phyloP scores from a whole-genome alignment of 2,329 filamentous ascomycete species.

The Colletotrichum sp. region DNA sequence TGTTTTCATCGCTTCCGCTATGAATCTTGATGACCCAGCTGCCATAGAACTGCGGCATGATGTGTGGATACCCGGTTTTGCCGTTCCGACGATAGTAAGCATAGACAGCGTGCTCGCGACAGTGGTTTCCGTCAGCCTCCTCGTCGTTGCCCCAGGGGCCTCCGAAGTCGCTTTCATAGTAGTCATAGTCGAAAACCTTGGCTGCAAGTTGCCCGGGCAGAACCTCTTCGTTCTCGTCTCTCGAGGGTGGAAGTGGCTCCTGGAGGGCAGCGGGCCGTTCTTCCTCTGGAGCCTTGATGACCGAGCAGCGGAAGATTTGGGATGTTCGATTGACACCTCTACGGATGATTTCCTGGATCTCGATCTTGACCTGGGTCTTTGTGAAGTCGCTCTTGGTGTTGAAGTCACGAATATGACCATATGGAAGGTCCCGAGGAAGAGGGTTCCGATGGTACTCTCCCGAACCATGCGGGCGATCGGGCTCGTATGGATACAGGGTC shows the following conservation, averaged over 20 bases:
- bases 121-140: not conserved
- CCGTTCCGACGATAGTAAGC: not conserved
- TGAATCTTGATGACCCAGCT: not conserved
- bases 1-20: rapidly evolving
- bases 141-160: not conserved
- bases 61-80: not conserved
- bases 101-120: not conserved
- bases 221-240: rapidly evolving
- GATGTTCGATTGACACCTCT: rapidly evolving
- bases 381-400: rapidly evolving
- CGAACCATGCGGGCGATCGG: not conserved
- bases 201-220: not conserved
- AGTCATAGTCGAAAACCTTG: not conserved
- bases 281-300: rapidly evolving
- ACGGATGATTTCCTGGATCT: not conserved
- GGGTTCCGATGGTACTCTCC: not conserved
- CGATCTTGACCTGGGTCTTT: rapidly evolving
- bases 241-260: not conserved
- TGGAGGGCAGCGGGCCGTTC: not conserved
- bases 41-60: not conserved
- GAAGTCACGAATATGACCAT: not conserved
- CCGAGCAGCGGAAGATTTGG: not conserved
- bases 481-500: not conserved
- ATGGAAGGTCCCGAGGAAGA: not conserved
- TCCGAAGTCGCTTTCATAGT: rapidly evolving